phyloP scores from a whole-genome alignment of 2,329 filamentous ascomycete genomes.

The Bipolaris oryzae region DNA sequence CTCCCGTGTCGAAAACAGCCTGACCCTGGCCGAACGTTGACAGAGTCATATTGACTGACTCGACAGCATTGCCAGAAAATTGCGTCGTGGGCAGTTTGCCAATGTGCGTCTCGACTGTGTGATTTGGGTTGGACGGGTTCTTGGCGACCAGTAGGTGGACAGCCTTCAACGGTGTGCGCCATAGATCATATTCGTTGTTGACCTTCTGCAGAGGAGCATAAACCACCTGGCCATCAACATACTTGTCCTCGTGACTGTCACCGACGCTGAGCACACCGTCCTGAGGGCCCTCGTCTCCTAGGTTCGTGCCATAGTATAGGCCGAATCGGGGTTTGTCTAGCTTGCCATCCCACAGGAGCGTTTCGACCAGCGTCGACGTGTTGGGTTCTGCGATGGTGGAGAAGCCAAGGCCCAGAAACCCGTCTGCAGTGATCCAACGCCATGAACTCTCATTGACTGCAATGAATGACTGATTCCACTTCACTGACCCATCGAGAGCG shows the following conservation, averaged over 20 bases:
- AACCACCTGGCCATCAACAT: conserved; percentile 67
- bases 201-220: conserved; percentile 17
- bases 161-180: conserved; percentile 21
- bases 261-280: conserved; percentile 27
- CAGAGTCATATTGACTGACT: conserved; percentile 16
- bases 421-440: conserved; percentile 27
- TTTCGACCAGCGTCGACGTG: conserved; percentile 23
- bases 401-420: conserved; percentile 27
- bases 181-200: conserved; percentile 21
- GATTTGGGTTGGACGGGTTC: conserved; percentile 11
- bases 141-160: conserved; percentile 15
- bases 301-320: conserved; percentile 25
- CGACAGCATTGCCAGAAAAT: background rate
- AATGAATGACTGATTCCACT: conserved; percentile 31
- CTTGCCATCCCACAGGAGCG: conserved; percentile 20
- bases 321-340: conserved; percentile 22
- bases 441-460: conserved; percentile 22
- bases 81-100: conserved; percentile 4
- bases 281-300: conserved; percentile 8
- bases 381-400: conserved; percentile 23
- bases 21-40: background rate
- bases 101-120: conserved; percentile 9
- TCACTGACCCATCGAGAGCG: background rate
- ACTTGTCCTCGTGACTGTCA: conserved; percentile 57
- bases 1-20: conserved; percentile 28